These are phyloP conservation scores for Sarocladium kiliense DNA, from an alignment of 2,329 filamentous ascomycete species.

Conservation along the genomic window DNA sequence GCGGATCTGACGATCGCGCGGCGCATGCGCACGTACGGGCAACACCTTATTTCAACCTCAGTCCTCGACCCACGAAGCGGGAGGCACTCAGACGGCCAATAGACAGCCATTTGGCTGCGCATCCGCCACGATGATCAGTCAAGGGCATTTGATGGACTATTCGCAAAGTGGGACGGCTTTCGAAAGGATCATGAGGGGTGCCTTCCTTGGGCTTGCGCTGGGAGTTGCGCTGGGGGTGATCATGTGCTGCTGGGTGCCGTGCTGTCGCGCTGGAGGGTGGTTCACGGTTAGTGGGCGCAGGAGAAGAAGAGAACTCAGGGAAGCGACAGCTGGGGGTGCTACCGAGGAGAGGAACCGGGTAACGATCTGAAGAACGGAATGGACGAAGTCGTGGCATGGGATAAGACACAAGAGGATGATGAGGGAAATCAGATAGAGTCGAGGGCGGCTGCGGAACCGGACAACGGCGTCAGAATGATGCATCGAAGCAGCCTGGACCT, in stretches of 20 bases:
- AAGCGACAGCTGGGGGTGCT: background rate
- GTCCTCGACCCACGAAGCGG: background rate
- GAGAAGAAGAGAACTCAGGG: background rate
- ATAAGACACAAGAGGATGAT: background rate
- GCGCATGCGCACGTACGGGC: background rate
- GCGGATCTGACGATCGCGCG: background rate
- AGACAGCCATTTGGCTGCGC: background rate
- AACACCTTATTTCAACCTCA: conserved; percentile 4
- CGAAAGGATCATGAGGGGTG: conserved; percentile 5
- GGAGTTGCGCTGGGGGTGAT: conserved; percentile 5
- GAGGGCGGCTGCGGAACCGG: no score
- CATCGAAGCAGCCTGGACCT: no score
- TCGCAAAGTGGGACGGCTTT: background rate
- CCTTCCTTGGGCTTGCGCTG: conserved; percentile 1
- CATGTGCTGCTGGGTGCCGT: conserved; percentile 8
- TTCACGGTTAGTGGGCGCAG: background rate
- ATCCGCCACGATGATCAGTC: background rate
- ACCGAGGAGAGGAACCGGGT: background rate
- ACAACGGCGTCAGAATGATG: no score
- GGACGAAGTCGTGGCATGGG: background rate
- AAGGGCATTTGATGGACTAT: conserved; percentile 4
- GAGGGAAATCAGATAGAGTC: no score
- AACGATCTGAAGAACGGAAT: background rate
- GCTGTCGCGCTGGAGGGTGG: background rate
- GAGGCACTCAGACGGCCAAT: background rate